Base-by-base conservation (phyloP, 345 rosid genomes). In the Mallotus nudiflorus region DNA sequence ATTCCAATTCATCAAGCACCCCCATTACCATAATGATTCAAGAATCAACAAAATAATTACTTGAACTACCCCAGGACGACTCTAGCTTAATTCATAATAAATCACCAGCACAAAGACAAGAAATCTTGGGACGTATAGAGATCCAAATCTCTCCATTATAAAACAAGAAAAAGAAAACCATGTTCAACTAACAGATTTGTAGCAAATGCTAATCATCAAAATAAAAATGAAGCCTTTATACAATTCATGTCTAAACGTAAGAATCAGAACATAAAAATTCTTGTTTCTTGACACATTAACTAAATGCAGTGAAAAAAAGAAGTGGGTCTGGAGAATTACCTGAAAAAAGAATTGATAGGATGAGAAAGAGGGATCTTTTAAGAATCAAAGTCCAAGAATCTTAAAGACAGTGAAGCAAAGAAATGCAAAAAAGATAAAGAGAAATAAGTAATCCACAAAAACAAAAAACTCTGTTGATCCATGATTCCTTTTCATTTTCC, bases 381-480 rank as follows among this genome's bases (percentile, higher is more conserved):
- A n/a, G n/a, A 44, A 11, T 58, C 48, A 74, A 62, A 74, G 2
- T 49, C 68, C 68, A 74, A 16, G 27, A 9, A 93, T 80, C 77
- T 83, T 85, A 75, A 76, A 74, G 72, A 93, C 31, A 66, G 85
- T 74, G 84, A 81, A 89, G 70, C 81, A 74, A 33, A 91, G 85
- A 76, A 93, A 86, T 55, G 67, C 62, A 42, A 84, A 22, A 75
- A 84, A 85, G 60, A 79, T 59, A 72, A 73, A 12, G 74, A 88
- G 71, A 83, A 88, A 91, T 31, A 88, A 56, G 80, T 88, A 88
- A 67, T 93, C 96, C 29, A 93, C 85, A 69, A 85, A 78, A 48
- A 88, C 85, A 77, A 89, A 93, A 72, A 89, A 81, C 20, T 79
- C 75, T 11, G 88, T 83, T 1, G 93, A 86, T 27, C 89, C 91